phyloP scores from a whole-genome alignment of 2,329 filamentous ascomycete species.

The Sarocladium strictum region DNA sequence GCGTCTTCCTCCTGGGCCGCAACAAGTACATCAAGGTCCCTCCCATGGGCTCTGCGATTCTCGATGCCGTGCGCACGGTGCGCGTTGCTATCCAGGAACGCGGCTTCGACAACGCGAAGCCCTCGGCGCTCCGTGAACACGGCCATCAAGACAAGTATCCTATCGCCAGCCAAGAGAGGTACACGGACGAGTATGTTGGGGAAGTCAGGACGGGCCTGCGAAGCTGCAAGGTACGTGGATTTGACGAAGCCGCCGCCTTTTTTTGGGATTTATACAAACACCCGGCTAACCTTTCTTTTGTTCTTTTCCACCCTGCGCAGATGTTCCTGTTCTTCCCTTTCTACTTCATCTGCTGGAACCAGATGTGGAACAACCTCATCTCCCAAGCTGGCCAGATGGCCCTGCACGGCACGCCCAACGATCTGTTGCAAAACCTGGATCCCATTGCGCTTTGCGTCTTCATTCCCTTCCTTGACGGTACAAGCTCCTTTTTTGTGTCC shows the following conservation, averaged over 20 bases:
- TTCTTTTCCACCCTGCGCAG: too few species aligned
- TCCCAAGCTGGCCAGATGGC: slow-evolving; percentile 54
- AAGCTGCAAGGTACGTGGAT: slow-evolving; percentile 19
- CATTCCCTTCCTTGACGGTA: slow-evolving; percentile 54
- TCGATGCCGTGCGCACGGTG: slow-evolving; percentile 52
- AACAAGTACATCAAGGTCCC: slow-evolving; percentile 46
- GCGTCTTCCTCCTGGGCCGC: slow-evolving; percentile 21
- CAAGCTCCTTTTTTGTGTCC: too few species aligned
- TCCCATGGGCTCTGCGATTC: slow-evolving; percentile 57
- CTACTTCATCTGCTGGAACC: slow-evolving; percentile 63
- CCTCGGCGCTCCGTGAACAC: slow-evolving; percentile 28
- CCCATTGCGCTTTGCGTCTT: slow-evolving; percentile 62
- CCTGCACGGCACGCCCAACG: slow-evolving; percentile 62
- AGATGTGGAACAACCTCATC: slow-evolving; percentile 62
- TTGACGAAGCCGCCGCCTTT: too few species aligned
- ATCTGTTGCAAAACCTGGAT: slow-evolving; percentile 63
- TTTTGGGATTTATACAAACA: not conserved
- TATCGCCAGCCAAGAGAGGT: slow-evolving; percentile 16
- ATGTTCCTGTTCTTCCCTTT: slow-evolving; percentile 33
- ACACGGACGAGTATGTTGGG: slow-evolving; percentile 19
- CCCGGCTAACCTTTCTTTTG: not conserved
- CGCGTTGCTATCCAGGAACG: slow-evolving; percentile 32
- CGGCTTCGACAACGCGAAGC: slow-evolving; percentile 58
- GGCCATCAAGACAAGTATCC: slow-evolving; percentile 17
- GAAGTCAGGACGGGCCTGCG: slow-evolving; percentile 17